A percentile compares a stretch with the other conserved stretches of the same genome.
phyloP scores from a whole-genome alignment of 768 basidiomycete genomes.

The Boletus rubescentipes region DNA sequence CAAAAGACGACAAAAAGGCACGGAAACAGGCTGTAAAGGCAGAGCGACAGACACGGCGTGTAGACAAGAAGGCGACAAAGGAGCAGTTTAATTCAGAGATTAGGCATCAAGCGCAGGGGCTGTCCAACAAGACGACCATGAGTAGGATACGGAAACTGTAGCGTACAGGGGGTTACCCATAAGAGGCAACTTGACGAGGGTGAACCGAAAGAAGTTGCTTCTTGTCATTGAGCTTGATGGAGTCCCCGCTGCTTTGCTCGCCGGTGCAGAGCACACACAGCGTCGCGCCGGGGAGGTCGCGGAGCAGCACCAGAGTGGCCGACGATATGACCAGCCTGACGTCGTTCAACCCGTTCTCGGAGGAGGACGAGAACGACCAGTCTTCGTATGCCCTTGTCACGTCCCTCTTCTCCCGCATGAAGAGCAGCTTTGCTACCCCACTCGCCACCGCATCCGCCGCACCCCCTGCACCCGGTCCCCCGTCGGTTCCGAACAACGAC shows the following conservation, averaged over 20 bases:
- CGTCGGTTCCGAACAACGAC: constrained; percentile 39
- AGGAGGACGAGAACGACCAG: constrained; percentile 88
- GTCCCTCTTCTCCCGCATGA: constrained; percentile 77
- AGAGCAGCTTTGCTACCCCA: constrained; percentile 72
- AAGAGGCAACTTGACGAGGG: constrained; percentile 7
- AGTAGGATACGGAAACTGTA: constrained; percentile 21
- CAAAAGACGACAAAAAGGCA: constrained; percentile 68
- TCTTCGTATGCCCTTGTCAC: constrained; percentile 84
- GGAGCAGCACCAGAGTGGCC: constrained; percentile 54
- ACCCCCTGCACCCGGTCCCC: constrained; percentile 30
- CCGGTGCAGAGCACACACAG: constrained; percentile 34
- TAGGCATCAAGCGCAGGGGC: constrained; percentile 53
- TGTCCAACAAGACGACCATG: constrained; percentile 43
- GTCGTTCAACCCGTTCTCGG: constrained; percentile 89
- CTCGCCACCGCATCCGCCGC: constrained; percentile 50
- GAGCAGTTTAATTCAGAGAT: constrained; percentile 64
- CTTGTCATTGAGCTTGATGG: constrained; percentile 28
- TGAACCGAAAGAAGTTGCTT: constrained; percentile 7
- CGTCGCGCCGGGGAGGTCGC: constrained; percentile 54
- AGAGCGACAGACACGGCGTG: constrained; percentile 61
- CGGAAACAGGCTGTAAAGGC: constrained; percentile 70
- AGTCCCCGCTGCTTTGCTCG: constrained; percentile 32
- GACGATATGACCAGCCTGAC: constrained; percentile 75
- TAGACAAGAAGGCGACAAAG: constrained; percentile 65
- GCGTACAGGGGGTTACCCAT: constrained; percentile 2